Evolutionary conservation across 148 eudicot species (phyloP), one percentile per base, ranked within the genome.

Genomic region (Chenopodium album): DNA sequence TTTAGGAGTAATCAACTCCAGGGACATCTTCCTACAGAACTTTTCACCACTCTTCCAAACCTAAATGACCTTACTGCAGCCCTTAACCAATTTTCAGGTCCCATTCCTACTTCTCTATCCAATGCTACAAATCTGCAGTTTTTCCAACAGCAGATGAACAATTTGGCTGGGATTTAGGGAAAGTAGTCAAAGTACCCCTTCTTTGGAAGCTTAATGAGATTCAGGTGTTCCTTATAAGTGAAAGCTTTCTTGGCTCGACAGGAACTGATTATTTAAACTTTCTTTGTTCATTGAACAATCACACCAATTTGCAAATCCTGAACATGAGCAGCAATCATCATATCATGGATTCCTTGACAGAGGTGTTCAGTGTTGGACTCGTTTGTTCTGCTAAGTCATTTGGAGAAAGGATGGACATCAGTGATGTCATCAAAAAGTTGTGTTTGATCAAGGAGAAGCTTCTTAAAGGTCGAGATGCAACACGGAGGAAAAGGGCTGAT

Each of bases 91-190:
- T 54, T 87, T 29, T 79, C 68, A 29, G 89, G 88, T 54, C 12
- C 56, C 20, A 48, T 87, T 77, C 89, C 89, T 17, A 17, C 71
- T 32, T 83, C 88, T 12, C 48, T 85, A 32, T 79, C 88, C 1
- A 85, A 83, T 81, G 82, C 80, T 44, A 52, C 86, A 48, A 76
- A 80, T 20, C 22, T 87, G 17, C 28, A 4, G n/a, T 8, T 0
- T 8, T 63, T 86, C 63, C 80, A 74, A 26, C 16, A 82, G 20
- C 62, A 28, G 3, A 28, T 41, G 4, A 87, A 85, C 56, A 52
- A 64, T 12, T 74, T 85, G 59, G 23, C 62, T 1, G 80, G 84
- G 26, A 74, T 31, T 31, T 31, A 31, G 1, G 31, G 2, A 31
- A 31, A 31, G 32, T 31, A 31, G 32, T 31, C 32, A 31, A 59